These are phyloP conservation scores for Penicillium janthinellum DNA, from an alignment of 2,329 filamentous ascomycete genomes.

Conservation along the genomic window DNA sequence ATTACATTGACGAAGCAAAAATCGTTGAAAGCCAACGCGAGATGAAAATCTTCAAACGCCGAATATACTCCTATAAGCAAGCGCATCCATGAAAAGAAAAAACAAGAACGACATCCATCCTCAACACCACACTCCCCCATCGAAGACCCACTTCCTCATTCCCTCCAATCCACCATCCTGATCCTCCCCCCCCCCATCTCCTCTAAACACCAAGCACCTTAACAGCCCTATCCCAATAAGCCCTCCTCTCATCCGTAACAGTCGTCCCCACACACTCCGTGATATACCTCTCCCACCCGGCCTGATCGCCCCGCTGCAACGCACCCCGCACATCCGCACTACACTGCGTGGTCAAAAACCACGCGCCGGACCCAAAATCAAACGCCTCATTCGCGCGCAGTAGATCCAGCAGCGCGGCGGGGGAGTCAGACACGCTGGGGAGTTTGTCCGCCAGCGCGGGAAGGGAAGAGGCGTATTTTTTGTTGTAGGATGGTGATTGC, in stretches of 20 bases:
- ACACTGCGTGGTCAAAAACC: slow-evolving; percentile 63
- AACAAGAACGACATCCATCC: no score
- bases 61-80: neutral
- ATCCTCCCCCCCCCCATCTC: neutral
- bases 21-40: no score
- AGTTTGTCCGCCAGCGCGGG: slow-evolving; percentile 45
- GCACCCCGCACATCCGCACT: slow-evolving; percentile 43
- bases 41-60: neutral
- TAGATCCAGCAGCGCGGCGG: slow-evolving; percentile 51
- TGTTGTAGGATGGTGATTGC: slow-evolving; percentile 60
- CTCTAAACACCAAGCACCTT: slow-evolving; percentile 39
- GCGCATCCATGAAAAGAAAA: no score
- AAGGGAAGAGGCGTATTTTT: slow-evolving; percentile 55
- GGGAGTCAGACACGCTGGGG: slow-evolving; percentile 38
- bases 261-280: slow-evolving; percentile 56
- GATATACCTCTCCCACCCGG: slow-evolving; percentile 58
- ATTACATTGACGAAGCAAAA: no score
- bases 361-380: slow-evolving; percentile 61
- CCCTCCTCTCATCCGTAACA: slow-evolving; percentile 48
- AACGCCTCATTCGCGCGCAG: slow-evolving; percentile 52
- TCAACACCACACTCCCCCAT: neutral
- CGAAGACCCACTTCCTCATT: slow-evolving; percentile 2
- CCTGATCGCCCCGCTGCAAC: slow-evolving; percentile 50
- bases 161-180: neutral
- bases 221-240: slow-evolving; percentile 54